phyloP scores from a whole-genome alignment of 768 basidiomycete species.

The Tylopilus cervinicoccineus region DNA sequence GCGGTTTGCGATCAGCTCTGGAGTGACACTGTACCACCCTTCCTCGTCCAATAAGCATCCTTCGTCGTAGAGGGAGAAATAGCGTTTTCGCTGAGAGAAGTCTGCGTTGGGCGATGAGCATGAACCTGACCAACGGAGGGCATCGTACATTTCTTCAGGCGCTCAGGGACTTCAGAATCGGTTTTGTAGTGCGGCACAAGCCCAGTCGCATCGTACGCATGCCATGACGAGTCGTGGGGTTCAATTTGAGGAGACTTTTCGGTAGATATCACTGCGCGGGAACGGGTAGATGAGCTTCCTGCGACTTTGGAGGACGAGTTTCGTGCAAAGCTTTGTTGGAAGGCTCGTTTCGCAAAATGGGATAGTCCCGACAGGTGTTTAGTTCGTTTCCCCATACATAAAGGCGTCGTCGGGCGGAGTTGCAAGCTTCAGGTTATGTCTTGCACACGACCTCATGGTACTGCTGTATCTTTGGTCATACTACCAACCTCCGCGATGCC shows the following conservation, averaged over 20 bases:
- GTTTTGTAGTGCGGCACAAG: slow-evolving; percentile 70
- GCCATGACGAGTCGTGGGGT: slow-evolving; percentile 27
- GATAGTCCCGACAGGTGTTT: slow-evolving; percentile 41
- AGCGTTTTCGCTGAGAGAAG: slow-evolving; percentile 78
- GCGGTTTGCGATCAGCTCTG: slow-evolving; percentile 86
- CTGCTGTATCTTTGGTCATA: too few species aligned
- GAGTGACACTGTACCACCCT: slow-evolving; percentile 98
- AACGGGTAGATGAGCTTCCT: not conserved
- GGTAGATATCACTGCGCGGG: not conserved
- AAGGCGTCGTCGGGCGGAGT: slow-evolving; percentile 6
- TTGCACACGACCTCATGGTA: too few species aligned
- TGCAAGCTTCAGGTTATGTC: too few species aligned
- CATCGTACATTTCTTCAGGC: slow-evolving; percentile 73
- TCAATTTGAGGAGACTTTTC: slow-evolving; percentile 20
- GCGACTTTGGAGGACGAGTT: slow-evolving; percentile 5
- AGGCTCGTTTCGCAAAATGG: slow-evolving; percentile 39
- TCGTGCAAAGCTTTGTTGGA: slow-evolving; percentile 19
- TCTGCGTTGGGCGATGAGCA: slow-evolving; percentile 44
- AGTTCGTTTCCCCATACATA: slow-evolving; percentile 39
- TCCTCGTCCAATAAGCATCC: slow-evolving; percentile 90
- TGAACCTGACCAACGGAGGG: not conserved
- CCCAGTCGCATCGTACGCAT: slow-evolving; percentile 63
- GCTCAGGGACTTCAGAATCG: slow-evolving; percentile 64
- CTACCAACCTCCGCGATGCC: not conserved
- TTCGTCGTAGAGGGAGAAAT: slow-evolving; percentile 73